Base-by-base conservation (phyloP, 176 grass and related monocot species). In the Neostapfia colusana region DNA sequence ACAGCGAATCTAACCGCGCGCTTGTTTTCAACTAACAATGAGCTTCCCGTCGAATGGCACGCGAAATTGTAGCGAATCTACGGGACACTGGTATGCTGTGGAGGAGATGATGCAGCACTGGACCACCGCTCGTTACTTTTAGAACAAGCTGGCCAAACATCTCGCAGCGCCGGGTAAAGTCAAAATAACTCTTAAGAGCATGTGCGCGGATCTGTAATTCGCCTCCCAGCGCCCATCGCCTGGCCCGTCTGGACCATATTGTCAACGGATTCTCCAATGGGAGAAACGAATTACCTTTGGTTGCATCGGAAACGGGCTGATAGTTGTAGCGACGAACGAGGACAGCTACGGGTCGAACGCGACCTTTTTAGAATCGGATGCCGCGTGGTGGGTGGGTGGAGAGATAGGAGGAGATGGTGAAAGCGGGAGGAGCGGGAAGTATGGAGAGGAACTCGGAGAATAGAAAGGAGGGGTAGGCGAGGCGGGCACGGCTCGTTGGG, bases 371-470 rank as follows among this genome's bases (percentile, higher is more conserved):
- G 26, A 84, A 53, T 34, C 66, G 4, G 58, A 35, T 13, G 59
- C 39, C 11, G 16, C 42, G 75, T n/a, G 21, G 54, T n/a, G 15
- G 66, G 75, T 35, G 61, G 34, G 50, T 53, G 49, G 72, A 56
- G 74, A 75, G 39, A 46, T 73, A 81, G 40, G 69, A 67, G 56
- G 55, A 56, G 39, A 65, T 25, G 68, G 60, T 77, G 66, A 61
- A 66, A 48, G 77, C 40, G 7, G 26, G 49, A 40, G 67, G 75
- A 46, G 77, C 41, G 84, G 51, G 63, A 75, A 65, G 54, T 59
- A 10, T 55, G 79, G 81, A n/a, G 66, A 70, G 42, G n/a, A 57
- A 57, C 21, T 57, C 54, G 54, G 54, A 57, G 54, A 57, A 25
- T 25, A 57, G 54, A 21, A 66, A 16, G 27, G 48, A 12, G 35